phyloP scores from a whole-genome alignment of 768 basidiomycete genomes.

The Tylopilus balloui region DNA sequence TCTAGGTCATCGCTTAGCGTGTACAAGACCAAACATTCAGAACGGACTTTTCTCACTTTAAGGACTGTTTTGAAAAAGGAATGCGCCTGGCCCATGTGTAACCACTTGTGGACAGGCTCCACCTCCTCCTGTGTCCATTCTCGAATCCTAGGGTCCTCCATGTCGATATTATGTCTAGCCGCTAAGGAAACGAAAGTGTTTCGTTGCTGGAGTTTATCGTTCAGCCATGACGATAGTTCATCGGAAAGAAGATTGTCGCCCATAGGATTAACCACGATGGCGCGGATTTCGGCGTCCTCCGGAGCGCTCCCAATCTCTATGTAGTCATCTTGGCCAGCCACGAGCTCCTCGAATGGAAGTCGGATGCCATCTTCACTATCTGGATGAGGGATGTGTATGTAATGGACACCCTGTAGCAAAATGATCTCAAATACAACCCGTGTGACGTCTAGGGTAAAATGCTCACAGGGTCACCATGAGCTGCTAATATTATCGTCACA shows the following conservation, averaged over 20 bases:
- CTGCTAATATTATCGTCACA: conserved; percentile 28
- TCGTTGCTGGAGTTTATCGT: conserved; percentile 24
- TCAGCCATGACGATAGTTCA: conserved; percentile 30
- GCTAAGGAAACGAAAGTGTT: conserved; percentile 21
- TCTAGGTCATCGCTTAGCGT: conserved; percentile 12
- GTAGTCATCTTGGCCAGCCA: conserved; percentile 22
- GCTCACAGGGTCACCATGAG: conserved; percentile 26
- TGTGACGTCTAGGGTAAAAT: background rate
- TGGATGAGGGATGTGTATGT: conserved; percentile 25
- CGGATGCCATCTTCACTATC: conserved; percentile 11
- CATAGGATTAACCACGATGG: conserved; percentile 17
- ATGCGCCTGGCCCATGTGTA: conserved; percentile 31
- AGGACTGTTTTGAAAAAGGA: conserved; percentile 26
- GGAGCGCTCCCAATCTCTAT: conserved; percentile 10
- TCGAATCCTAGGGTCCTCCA: conserved; percentile 38
- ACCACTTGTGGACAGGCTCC: conserved; percentile 33
- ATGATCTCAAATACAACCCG: background rate
- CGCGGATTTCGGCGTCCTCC: conserved; percentile 17
- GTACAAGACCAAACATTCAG: background rate
- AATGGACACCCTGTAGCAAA: conserved; percentile 22
- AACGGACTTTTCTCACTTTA: conserved; percentile 19
- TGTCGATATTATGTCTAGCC: conserved; percentile 19
- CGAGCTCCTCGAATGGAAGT: conserved; percentile 24
- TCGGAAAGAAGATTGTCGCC: conserved; percentile 32
- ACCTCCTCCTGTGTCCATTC: conserved; percentile 39